Evolutionary conservation across 2,329 filamentous ascomycete genomes (phyloP).

Genomic region (Sporothrix variecibatus): DNA sequence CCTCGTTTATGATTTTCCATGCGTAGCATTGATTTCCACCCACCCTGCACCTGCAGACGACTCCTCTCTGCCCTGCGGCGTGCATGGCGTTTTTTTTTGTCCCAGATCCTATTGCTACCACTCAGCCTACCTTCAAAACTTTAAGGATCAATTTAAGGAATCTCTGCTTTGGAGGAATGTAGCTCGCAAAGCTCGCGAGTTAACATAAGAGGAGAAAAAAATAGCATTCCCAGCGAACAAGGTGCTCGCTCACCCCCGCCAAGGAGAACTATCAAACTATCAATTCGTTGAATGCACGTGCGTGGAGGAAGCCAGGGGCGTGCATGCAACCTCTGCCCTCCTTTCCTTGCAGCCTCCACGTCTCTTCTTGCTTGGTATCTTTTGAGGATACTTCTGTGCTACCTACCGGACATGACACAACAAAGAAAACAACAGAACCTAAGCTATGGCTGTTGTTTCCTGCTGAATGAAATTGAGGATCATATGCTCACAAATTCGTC

Average conservation of each 20-base stretch:
- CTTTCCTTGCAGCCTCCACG: background rate
- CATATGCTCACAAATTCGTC: background rate
- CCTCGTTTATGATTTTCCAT: background rate
- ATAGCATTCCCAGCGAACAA: background rate
- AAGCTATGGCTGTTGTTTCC: background rate
- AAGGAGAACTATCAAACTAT: background rate
- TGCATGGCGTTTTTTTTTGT: background rate
- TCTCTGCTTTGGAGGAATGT: background rate
- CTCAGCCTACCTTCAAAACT: too few species aligned
- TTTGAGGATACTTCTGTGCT: background rate
- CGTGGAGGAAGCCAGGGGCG: background rate
- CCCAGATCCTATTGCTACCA: background rate
- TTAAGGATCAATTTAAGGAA: background rate
- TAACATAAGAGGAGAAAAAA: background rate
- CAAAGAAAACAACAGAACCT: background rate
- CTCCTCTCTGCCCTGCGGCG: conserved; percentile 3
- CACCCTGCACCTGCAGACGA: background rate
- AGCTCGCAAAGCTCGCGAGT: background rate
- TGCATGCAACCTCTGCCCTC: background rate
- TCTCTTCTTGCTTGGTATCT: background rate
- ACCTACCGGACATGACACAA: background rate
- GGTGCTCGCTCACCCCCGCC: background rate
- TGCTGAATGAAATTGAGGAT: background rate
- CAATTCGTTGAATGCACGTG: background rate
- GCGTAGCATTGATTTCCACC: background rate